Conservation (phyloP, 495 filamentous ascomycete species). For the Amphirosellinia nigrospora region DNA sequence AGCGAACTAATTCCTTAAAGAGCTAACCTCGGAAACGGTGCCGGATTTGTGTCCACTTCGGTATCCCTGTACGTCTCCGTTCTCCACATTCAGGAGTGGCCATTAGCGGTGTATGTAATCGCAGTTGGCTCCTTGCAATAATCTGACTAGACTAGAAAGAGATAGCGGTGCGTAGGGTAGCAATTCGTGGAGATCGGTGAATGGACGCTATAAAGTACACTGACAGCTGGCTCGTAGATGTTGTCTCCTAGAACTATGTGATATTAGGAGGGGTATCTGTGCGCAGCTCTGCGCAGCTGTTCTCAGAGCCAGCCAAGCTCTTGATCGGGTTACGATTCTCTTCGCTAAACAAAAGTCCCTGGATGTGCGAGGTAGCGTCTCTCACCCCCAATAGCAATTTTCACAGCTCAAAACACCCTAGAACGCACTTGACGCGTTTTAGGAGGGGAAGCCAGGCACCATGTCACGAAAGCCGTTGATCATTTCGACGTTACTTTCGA, state of each 20-base stretch:
- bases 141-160: neutral
- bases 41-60: neutral
- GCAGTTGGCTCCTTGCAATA: neutral
- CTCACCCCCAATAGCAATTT: no score
- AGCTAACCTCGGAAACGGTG: neutral
- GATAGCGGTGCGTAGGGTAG: neutral
- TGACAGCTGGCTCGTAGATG: neutral
- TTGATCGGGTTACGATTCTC: no score
- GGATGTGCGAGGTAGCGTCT: no score
- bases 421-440: neutral
- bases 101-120: neutral
- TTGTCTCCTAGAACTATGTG: neutral
- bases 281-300: neutral
- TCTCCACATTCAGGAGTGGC: neutral
- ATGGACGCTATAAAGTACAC: neutral
- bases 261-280: neutral
- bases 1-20: neutral
- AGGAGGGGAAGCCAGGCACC: no score
- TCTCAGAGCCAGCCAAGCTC: neutral
- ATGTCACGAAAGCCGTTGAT: neutral
- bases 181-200: neutral
- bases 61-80: conserved; percentile 1
- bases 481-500: neutral
- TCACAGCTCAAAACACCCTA: neutral
- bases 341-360: no score